phyloP scores from a whole-genome alignment of 768 basidiomycete species.

The Suillus spraguei region DNA sequence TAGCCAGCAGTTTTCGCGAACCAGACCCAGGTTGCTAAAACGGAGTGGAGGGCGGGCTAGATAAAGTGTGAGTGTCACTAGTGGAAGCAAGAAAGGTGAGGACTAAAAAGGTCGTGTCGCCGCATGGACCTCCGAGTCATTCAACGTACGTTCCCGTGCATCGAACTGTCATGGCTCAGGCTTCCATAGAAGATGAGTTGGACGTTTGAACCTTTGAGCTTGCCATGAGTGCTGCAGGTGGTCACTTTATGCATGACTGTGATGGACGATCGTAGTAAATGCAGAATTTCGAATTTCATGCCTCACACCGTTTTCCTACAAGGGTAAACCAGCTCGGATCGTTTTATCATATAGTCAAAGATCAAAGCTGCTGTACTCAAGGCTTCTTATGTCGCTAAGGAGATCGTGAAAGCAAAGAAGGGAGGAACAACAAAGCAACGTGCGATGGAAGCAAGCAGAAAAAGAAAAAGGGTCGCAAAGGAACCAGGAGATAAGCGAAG shows the following conservation, averaged over 20 bases:
- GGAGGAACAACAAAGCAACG: slow-evolving; percentile 91
- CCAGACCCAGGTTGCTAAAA: background rate
- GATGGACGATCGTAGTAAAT: background rate
- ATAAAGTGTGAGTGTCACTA: background rate
- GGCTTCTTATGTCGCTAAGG: slow-evolving; percentile 76
- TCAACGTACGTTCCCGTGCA: too few species aligned
- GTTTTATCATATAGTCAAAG: slow-evolving; percentile 65
- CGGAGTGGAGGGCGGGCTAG: background rate
- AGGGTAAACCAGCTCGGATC: slow-evolving; percentile 4
- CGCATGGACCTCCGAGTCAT: too few species aligned
- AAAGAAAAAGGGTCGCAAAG: slow-evolving; percentile 29
- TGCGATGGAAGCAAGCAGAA: slow-evolving; percentile 73
- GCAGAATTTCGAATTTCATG: background rate
- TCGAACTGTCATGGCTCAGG: background rate
- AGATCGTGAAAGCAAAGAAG: slow-evolving; percentile 75
- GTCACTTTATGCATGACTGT: background rate
- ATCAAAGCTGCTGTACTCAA: slow-evolving; percentile 68
- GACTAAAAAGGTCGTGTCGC: background rate
- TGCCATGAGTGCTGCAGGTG: background rate
- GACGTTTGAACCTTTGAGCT: background rate
- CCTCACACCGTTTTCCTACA: background rate
- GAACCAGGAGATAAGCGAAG: slow-evolving; percentile 56
- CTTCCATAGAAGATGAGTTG: background rate
- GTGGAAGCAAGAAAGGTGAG: background rate
- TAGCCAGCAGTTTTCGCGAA: background rate